Conservation (phyloP, 257 asterid genomes). For the Echites panduratus region DNA sequence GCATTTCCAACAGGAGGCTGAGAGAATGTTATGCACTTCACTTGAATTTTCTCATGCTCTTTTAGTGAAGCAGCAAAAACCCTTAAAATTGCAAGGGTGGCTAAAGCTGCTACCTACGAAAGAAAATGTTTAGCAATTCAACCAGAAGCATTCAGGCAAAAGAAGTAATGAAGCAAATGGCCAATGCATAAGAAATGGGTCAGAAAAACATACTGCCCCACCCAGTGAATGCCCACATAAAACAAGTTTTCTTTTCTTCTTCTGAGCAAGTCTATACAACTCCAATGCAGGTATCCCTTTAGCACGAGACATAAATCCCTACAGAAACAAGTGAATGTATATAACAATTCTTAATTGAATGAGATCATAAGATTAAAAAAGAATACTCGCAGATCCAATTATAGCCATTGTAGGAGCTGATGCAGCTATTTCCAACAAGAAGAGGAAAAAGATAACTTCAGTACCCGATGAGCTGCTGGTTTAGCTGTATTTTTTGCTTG, state of each 20-base stretch:
- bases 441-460: conserved; percentile 18
- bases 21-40: conserved; percentile 94
- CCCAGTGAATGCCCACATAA: conserved; percentile 97
- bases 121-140: conserved; percentile 14
- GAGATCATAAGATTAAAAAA: neutral
- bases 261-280: conserved; percentile 92
- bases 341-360: neutral
- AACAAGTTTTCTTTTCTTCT: conserved; percentile 76
- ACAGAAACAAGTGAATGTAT: conserved; percentile 16
- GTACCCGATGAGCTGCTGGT: conserved; percentile 98
- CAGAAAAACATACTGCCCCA: conserved; percentile 65
- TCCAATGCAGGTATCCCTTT: conserved; percentile 98
- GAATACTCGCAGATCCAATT: neutral
- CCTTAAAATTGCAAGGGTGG: conserved; percentile 93
- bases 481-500: conserved; percentile 48
- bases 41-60: conserved; percentile 80
- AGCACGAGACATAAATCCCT: conserved; percentile 99
- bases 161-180: neutral
- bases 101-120: conserved; percentile 87
- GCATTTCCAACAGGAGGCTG: conserved; percentile 99
- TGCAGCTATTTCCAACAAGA: conserved; percentile 12
- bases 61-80: conserved; percentile 72
- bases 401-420: neutral
- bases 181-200: conserved; percentile 14
- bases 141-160: conserved; percentile 11